Percentiles rank a stretch among this genome's conserved stretches.
Conservation (phyloP, 1,284 basidiomycete genomes). For the Tilletia indica region DNA sequence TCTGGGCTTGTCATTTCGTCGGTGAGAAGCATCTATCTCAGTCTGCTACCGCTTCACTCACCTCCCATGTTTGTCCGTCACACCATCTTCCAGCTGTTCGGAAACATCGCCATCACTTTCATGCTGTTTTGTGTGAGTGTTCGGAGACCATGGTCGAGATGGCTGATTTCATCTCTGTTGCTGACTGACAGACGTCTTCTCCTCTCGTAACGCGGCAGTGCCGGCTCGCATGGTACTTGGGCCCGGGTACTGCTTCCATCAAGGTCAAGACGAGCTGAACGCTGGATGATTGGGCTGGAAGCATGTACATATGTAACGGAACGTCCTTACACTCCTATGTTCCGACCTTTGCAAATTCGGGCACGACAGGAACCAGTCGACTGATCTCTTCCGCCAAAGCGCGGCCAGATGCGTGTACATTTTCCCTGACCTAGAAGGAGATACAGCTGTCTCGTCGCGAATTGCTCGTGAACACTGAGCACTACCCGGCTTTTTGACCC, state of each 20-base stretch:
- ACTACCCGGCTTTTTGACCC: no score
- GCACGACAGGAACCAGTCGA: no score
- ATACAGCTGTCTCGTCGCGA: no score
- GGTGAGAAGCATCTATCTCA: neutral
- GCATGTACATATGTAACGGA: no score
- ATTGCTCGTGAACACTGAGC: no score
- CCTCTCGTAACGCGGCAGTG: neutral
- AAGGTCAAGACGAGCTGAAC: constrained; percentile 2
- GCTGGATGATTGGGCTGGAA: no score
- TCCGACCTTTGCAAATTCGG: no score
- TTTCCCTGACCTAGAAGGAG: no score
- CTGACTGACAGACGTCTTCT: no score
- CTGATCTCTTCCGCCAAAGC: no score
- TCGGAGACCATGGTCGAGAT: neutral
- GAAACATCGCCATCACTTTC: constrained; percentile 47
- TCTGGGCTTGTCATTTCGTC: neutral
- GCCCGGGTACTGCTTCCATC: neutral
- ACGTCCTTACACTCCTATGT: no score
- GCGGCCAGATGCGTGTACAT: no score
- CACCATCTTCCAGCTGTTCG: constrained; percentile 34
- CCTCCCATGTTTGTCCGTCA: neutral
- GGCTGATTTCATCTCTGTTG: neutral
- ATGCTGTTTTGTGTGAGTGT: constrained; percentile 39
- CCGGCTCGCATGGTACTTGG: constrained; percentile 11
- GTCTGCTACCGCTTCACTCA: neutral